Evolutionary conservation across 2,329 filamentous ascomycete genomes (phyloP), one percentile per base, ranked within the genome.

Genomic region (Paecilomyces dactylethromorphus): DNA sequence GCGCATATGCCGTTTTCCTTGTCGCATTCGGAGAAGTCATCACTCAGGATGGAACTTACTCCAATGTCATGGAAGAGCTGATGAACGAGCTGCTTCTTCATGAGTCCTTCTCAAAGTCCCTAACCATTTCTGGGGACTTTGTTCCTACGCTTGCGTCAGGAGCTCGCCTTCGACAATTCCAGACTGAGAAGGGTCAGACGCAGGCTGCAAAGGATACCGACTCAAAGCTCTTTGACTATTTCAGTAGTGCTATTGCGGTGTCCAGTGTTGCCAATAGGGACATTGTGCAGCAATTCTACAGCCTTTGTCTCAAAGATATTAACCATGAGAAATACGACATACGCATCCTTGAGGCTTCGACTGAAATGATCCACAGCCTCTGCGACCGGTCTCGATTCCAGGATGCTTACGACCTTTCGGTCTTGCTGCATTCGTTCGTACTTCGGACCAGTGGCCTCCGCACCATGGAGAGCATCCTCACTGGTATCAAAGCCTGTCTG

Each of bases 11-110:
- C 10, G 71, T 79, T 2, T 81, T 81, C 63, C 68, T 80, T 6
- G 74, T 78, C 13, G 69, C 74, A 1, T 78, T 81, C 50, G 77
- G 80, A 58, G 74, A 77, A 59, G 68, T 71, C 12, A 70, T 81
- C 22, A 68, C 69, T 50, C 72, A 72, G 50, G 70, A 71, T 15
- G 66, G 68, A 21, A 67, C 66, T 3, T 75, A 73, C 55, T 70
- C 72, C 1, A 68, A 78, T 58, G 74, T 78, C 54, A 74, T 81
- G 60, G 72, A 69, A 4, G 76, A 79, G 39, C 69, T 80, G 58
- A 65, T 76, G 22, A 72, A 72, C 6, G 78, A 81, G 64, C 74
- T 73, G 56, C 65, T 72, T 22, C 71, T 76, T n/a, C 78, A 77
- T 60, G 74, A 74, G 59, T 64, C 70, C 10, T 76, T 76, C 64